Percentiles rank a stretch among this genome's conserved stretches.
phyloP scores from a whole-genome alignment of 306 rosid genomes.

The Adenanthera pavonina region DNA sequence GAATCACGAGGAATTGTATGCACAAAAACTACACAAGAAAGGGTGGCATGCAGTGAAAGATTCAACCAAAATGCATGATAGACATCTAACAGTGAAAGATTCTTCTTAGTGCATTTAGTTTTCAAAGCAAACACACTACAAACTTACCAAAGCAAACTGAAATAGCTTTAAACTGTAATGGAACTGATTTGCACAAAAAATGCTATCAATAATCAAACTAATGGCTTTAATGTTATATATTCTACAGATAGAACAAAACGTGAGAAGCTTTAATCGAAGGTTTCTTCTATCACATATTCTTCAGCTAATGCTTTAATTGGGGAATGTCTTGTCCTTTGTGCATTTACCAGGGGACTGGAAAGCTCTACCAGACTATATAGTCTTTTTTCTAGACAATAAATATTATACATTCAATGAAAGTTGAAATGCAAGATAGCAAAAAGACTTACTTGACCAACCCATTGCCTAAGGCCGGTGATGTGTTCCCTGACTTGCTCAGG shows the following conservation, averaged over 20 bases:
- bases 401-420: background rate
- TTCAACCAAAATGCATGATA: background rate
- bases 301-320: background rate
- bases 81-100: background rate
- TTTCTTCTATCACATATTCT: background rate
- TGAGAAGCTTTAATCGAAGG: background rate
- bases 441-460: slow-evolving; percentile 96
- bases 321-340: background rate
- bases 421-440: slow-evolving; percentile 14
- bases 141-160: background rate
- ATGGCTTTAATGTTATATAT: background rate
- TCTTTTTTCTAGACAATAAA: background rate
- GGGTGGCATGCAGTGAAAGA: background rate
- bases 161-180: slow-evolving; percentile 12
- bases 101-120: background rate
- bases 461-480: slow-evolving; percentile 84
- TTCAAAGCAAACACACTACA: background rate
- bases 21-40: background rate
- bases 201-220: slow-evolving; percentile 3
- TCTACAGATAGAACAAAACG: background rate
- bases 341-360: background rate
- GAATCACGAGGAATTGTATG: slow-evolving; percentile 11
- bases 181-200: slow-evolving; percentile 19
- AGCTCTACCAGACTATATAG: background rate
- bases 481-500: slow-evolving; percentile 96